These are phyloP conservation scores for Globisporangium radiosum DNA, from an alignment of 352 stramenopile species.

Conservation along the genomic window DNA sequence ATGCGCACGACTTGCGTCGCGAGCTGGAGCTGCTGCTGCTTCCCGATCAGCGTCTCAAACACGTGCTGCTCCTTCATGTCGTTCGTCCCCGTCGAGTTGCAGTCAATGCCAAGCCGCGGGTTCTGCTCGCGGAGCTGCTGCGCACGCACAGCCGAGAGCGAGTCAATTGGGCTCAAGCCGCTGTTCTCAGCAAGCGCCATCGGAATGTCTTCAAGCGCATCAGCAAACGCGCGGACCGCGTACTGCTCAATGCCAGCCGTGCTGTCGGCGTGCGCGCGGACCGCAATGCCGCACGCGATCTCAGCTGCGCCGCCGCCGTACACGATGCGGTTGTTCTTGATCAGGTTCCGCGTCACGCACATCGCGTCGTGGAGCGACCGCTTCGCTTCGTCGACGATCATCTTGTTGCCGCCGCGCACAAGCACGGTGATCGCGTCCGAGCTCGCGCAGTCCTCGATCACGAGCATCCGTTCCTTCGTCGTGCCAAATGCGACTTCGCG, in stretches of 20 bases:
- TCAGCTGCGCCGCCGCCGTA: slow-evolving; percentile 98
- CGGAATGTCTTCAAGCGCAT: slow-evolving; percentile 99
- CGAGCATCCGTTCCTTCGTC: slow-evolving; percentile 96
- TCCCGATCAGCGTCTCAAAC: slow-evolving; percentile 99
- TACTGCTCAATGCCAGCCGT: slow-evolving; percentile 92
- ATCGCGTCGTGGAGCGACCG: slow-evolving; percentile 99
- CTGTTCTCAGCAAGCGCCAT: slow-evolving; percentile 99
- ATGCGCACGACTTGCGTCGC: slow-evolving; percentile 99
- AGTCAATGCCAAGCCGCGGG: slow-evolving; percentile 95
- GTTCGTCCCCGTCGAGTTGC: slow-evolving; percentile 88
- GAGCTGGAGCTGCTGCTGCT: slow-evolving; percentile 99
- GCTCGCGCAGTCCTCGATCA: slow-evolving; percentile 98
- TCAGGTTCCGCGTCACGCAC: slow-evolving; percentile 99
- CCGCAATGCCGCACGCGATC: slow-evolving; percentile 95
- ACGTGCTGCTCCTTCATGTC: slow-evolving; percentile 99
- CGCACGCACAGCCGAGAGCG: slow-evolving; percentile 96
- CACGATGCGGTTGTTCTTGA: slow-evolving; percentile 99
- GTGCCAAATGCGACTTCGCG: slow-evolving; percentile 97
- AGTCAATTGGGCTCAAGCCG: slow-evolving; percentile 96
- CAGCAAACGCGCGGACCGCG: slow-evolving; percentile 97
- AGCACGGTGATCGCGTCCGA: slow-evolving; percentile 98
- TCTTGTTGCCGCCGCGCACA: slow-evolving; percentile 98
- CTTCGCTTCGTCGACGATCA: slow-evolving; percentile 99
- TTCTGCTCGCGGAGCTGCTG: slow-evolving; percentile 93
- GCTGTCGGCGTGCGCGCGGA: slow-evolving; percentile 85